Evolutionary conservation across 2,329 filamentous ascomycete species (phyloP), one percentile per base, ranked within the genome.

Genomic region (Rhytidhysteron rufulum): DNA sequence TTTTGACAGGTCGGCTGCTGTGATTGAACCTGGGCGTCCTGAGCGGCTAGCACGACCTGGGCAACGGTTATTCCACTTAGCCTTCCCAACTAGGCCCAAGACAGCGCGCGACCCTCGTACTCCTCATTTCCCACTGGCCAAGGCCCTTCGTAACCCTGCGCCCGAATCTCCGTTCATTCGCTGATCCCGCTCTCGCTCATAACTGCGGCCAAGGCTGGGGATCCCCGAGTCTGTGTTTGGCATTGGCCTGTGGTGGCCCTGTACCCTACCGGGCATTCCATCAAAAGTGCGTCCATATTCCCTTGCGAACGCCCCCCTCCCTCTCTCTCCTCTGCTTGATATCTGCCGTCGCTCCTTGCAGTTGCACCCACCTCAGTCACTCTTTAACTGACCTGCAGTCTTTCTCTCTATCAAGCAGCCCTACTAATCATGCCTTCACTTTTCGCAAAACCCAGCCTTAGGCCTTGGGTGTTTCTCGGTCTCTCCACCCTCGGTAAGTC

Each of bases 401-500:
- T 10, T 36, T 39, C 27, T 17, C 41, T 31, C 24, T 30, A 27
- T 31, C n/a, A n/a, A n/a, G n/a, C n/a, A n/a, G n/a, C n/a, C n/a
- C n/a, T n/a, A n/a, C n/a, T n/a, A 39, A 42, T 43, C 29, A 34
- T 31, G 31, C 29, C 33, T 4, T 37, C 40, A 27, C 37, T 47
- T 18, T 50, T 47, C 40, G 41, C 44, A 24, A 44, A 51, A 20
- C 37, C 53, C 39, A 51, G 47, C 47, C 49, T 51, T 15, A 41
- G 58, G 45, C 56, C 59, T 29, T 57, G 56, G 49, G 39, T 62
- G 35, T 35, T 63, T 29, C 42, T 62, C 31, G 51, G 50, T 41
- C 40, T 60, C 34, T 53, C 60, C 49, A 53, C 53, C 44, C 51
- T 60, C 18, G 46, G 61, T 63, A 45, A 48, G 60, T 58, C n/a